Base-by-base conservation (phyloP, 1,284 basidiomycete genomes). In the Leucoagaricus sp. region DNA sequence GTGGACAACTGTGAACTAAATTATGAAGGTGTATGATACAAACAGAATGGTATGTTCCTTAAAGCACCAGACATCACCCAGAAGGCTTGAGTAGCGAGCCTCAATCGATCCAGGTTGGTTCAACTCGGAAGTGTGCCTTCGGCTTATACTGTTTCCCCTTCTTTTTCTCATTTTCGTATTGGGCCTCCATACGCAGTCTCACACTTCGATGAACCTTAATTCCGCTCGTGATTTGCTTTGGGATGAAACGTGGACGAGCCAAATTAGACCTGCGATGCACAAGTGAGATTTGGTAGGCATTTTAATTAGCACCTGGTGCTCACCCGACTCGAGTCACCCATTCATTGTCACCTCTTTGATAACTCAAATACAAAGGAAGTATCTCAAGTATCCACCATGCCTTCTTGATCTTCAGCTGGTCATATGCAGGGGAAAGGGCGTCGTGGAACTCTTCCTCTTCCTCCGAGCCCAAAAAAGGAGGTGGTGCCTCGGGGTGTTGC, bases 161-260 rank as follows among this genome's bases (percentile, higher is more conserved):
- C 46, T 64, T 69, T 52, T 63, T 67, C 10, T 67, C 72, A 34
- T 68, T 57, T 34, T 67, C 67, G 55, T 60, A 74, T 64, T 71
- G 71, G 54, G 64, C 80, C 61, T 64, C 71, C 71, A 72, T 77
- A 64, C 64, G 74, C 69, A 62, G 63, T 34, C 69, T 70, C 7
- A 75, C 73, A 42, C 65, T 70, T 29, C 79, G 66, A 59, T 83
- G 81, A 33, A 82, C 73, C 52, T 73, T 69, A 48, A 81, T 59
- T 1, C 66, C 70, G 49, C 68, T 66, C 3, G 49, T 59, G 17
- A 58, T 48, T 47, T 74, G 69, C 46, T 69, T 64, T 2, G 76
- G 78, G 23, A 81, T 74, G 15, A 64, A 61, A 10, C 79, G 69
- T 10, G 72, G 69, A 1, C 58, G 50, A 8, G 73, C 70, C 36